Percentiles rank a stretch among this genome's conserved stretches.
These are phyloP conservation scores for Aureobasidium sp. DNA, from an alignment of 2,329 filamentous ascomycete genomes.

Conservation along the genomic window DNA sequence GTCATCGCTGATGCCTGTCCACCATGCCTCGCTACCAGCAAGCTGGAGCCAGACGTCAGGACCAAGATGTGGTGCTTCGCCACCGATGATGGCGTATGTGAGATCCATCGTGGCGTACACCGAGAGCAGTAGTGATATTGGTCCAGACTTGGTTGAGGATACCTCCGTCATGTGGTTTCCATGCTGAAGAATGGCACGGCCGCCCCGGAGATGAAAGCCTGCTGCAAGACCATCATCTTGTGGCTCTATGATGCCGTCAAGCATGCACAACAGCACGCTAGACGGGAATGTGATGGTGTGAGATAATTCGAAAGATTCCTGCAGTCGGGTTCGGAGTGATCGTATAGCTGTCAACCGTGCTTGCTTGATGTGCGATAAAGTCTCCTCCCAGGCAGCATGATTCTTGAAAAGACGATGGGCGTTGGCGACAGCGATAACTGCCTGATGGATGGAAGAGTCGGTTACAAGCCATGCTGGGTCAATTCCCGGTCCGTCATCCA, in stretches of 20 bases:
- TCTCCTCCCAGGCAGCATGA: background rate
- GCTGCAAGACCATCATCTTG: background rate
- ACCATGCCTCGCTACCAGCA: background rate
- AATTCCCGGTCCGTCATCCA: background rate
- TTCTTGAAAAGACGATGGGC: background rate
- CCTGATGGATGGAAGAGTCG: background rate
- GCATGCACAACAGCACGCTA: background rate
- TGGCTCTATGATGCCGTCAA: background rate
- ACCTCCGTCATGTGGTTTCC: background rate
- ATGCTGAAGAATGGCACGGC: background rate
- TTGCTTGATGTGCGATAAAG: background rate
- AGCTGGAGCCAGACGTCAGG: background rate
- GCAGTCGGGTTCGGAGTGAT: background rate
- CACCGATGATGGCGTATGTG: background rate
- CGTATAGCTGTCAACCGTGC: constrained; percentile 1
- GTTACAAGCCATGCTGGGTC: constrained; percentile 1
- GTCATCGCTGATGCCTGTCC: background rate
- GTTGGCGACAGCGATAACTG: background rate
- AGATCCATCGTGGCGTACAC: constrained; percentile 1
- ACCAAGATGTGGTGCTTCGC: background rate
- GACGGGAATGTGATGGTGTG: background rate
- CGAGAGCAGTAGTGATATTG: background rate
- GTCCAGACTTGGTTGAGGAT: background rate
- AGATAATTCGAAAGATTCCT: background rate
- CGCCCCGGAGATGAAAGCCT: background rate